Conservation (phyloP, 148 eudicot genomes). For the Rhododendron kiyosumense region DNA sequence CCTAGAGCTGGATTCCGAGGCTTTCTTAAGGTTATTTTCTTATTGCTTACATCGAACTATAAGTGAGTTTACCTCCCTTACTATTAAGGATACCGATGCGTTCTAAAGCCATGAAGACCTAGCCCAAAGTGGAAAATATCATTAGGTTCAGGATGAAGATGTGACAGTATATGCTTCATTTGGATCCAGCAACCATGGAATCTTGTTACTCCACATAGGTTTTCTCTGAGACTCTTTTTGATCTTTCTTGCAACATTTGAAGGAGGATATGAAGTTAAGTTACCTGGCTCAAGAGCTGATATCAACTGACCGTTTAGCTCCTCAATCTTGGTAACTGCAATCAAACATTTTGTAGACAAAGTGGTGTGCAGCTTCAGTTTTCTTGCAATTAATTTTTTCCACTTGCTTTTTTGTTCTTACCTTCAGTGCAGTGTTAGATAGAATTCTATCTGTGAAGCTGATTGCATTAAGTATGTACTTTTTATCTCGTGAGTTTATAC, state of each 20-base stretch:
- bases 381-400: conserved; percentile 2
- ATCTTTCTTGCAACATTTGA: conserved; percentile 62
- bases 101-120: background rate
- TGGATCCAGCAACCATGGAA: background rate
- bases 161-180: background rate
- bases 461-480: background rate
- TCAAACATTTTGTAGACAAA: background rate
- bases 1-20: background rate
- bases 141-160: background rate
- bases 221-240: background rate
- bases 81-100: background rate
- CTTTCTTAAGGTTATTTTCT: background rate
- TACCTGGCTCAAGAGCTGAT: conserved; percentile 94
- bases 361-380: background rate
- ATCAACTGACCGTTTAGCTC: conserved; percentile 91
- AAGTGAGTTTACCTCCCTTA: background rate
- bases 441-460: background rate
- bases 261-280: conserved; percentile 96
- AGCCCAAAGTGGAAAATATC: background rate
- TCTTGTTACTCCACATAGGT: background rate
- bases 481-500: background rate
- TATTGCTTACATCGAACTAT: background rate
- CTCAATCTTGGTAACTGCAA: conserved; percentile 78
- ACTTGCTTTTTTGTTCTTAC: background rate
- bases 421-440: no score